phyloP scores from a whole-genome alignment of 257 asterid genomes.

The Misopates orontium region DNA sequence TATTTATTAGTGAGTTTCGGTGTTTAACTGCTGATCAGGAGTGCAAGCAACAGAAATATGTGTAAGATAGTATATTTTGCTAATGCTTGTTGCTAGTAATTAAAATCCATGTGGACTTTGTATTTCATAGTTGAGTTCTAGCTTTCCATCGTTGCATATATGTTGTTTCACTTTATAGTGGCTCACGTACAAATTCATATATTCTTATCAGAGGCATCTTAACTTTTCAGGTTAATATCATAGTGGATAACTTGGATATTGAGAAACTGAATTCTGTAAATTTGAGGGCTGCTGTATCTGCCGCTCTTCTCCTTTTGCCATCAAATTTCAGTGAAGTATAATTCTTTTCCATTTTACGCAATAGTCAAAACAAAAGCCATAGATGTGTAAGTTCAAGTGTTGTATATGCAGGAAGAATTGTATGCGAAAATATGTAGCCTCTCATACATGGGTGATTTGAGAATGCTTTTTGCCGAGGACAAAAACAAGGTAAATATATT shows the following conservation, averaged over 20 bases:
- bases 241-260: constrained; percentile 65
- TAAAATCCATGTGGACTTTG: background rate
- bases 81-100: background rate
- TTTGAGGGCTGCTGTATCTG: constrained; percentile 72
- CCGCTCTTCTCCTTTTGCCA: constrained; percentile 91
- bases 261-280: constrained; percentile 60
- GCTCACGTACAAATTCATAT: constrained; percentile 18
- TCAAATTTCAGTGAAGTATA: constrained; percentile 76
- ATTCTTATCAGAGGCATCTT: constrained; percentile 22
- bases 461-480: constrained; percentile 94
- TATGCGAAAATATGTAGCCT: constrained; percentile 85
- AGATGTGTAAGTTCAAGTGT: constrained; percentile 13
- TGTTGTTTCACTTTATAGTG: constrained; percentile 11
- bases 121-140: constrained; percentile 5
- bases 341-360: constrained; percentile 23
- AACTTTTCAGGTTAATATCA: constrained; percentile 55
- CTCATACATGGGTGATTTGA: constrained; percentile 83
- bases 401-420: constrained; percentile 68
- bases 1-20: background rate
- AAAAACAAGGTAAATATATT: constrained; percentile 66
- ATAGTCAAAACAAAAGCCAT: constrained; percentile 15
- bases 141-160: background rate
- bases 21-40: background rate
- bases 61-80: background rate
- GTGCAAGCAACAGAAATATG: background rate